Base-by-base conservation (phyloP, 169 alveolate genomes). In the Plasmodium falciparum region DNA sequence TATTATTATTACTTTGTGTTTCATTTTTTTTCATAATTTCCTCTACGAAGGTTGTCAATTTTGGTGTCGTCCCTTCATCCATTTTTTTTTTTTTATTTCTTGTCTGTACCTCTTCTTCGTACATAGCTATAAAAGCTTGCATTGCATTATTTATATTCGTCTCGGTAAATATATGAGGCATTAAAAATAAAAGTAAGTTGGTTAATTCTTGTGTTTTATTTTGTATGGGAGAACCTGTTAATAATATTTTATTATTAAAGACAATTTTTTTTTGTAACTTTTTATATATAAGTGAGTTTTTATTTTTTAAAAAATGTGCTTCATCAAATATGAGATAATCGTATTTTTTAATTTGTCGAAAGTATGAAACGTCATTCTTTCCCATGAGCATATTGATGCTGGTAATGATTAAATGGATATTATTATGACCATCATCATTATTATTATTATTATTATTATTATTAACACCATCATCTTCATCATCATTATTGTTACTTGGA, bases 171-270 rank as follows among this genome's bases (percentile, higher is more conserved):
- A 93, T 88, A 33, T 95, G 92, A 8, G 98, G 98, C 96, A 97
- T 95, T 67, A 97, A 90, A 74, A 97, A 97, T 63, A 95, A 92
- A 8, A 97, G 93, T 73, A 97, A 88, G 39, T 96, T 96, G 73
- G 97, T 94, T 76, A 97, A 92, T 90, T 97, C 99, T 65, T 93
- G 92, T 59, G 95, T 93, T 67, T 94, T 91, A 83, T 97, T 97
- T 83, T 97, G 98, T 9, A 97, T 89, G 3, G 98, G 98, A 26
- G 98, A 93, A 9, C 98, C 99, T 0, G 99, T 97, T n/a, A 97
- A 92, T 54, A 97, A 92, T 3, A 97, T 93, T 85, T 97, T 93
- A 52, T 97, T 94, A 54, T 95, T 95, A 72, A 97, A 92, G 62
- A 89, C 90, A 52, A 95, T 93, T 65, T 92, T 88, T 74, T 93